phyloP scores from a whole-genome alignment of 345 rosid genomes.

The Noccaea bulbosa region DNA sequence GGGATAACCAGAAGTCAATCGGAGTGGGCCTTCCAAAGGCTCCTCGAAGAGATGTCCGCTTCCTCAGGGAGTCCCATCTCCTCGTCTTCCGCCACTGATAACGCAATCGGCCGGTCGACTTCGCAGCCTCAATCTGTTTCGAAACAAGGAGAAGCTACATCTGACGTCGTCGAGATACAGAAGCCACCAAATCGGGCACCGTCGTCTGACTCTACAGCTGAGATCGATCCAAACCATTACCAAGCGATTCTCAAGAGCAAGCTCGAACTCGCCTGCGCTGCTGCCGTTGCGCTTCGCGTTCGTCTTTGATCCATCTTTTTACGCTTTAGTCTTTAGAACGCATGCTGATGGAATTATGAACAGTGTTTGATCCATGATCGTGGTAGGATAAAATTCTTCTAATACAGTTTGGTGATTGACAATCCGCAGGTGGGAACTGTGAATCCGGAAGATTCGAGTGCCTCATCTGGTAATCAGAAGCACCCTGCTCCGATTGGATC shows the following conservation, averaged over 20 bases:
- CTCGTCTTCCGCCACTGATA: constrained; percentile 35
- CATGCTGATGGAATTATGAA: not conserved
- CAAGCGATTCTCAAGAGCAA: constrained; percentile 61
- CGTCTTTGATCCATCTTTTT: not conserved
- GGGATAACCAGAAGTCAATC: constrained; percentile 60
- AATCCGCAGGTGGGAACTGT: constrained; percentile 46
- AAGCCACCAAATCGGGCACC: constrained; percentile 10
- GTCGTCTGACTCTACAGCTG: constrained; percentile 23
- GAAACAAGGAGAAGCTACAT: constrained; percentile 25
- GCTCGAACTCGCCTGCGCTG: constrained; percentile 75
- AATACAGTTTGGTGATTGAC: not conserved
- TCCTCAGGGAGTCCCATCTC: constrained; percentile 40
- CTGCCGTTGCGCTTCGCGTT: constrained; percentile 51
- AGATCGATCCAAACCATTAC: constrained; percentile 47
- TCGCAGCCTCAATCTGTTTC: constrained; percentile 38
- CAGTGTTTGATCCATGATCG: too few species aligned
- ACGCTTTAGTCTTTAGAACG: not conserved
- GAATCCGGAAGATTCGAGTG: constrained; percentile 56
- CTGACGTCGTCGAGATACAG: constrained; percentile 47
- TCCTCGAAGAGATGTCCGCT: constrained; percentile 51
- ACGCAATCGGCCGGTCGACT: constrained; percentile 33
- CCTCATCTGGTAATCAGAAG: constrained; percentile 42
- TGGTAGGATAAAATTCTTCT: not conserved
- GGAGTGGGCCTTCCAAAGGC: constrained; percentile 62
- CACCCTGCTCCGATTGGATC: constrained; percentile 42